phyloP scores from a whole-genome alignment of 1,139 yeast species.

The Geotrichum candidum region DNA sequence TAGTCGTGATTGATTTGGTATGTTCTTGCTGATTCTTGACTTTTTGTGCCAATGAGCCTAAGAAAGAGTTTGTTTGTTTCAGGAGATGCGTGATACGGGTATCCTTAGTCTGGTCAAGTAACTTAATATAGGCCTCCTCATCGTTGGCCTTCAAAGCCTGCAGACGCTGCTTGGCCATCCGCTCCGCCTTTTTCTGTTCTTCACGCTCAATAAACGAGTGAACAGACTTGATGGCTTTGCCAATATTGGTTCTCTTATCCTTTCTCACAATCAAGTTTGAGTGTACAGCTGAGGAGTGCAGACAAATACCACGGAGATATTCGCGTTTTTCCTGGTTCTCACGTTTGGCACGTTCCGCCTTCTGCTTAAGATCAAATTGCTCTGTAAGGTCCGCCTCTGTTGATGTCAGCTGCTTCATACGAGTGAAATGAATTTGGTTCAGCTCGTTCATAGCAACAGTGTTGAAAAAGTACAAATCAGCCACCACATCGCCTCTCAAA shows the following conservation, averaged over 20 bases:
- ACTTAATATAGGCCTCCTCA: constrained; percentile 93
- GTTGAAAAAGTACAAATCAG: constrained; percentile 50
- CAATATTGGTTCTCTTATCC: constrained; percentile 23
- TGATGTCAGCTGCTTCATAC: constrained; percentile 59
- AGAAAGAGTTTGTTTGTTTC: constrained; percentile 81
- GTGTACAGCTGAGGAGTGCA: constrained; percentile 3
- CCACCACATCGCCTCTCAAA: constrained; percentile 63
- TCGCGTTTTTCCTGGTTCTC: constrained; percentile 13
- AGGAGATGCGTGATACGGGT: constrained; percentile 94
- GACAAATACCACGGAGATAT: not conserved
- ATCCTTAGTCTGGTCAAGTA: constrained; percentile 94
- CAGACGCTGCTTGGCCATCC: constrained; percentile 93
- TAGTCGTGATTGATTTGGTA: constrained; percentile 25
- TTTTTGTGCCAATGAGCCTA: constrained; percentile 86
- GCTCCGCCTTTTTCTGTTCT: constrained; percentile 78
- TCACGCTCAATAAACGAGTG: constrained; percentile 79
- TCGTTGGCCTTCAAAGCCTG: constrained; percentile 97
- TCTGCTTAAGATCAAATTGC: constrained; percentile 53
- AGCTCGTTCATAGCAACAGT: constrained; percentile 36
- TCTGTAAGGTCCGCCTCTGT: constrained; percentile 58
- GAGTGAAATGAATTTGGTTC: constrained; percentile 36
- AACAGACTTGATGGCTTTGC: constrained; percentile 46
- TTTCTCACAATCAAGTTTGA: not conserved
- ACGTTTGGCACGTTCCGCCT: constrained; percentile 36
- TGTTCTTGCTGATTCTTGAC: constrained; percentile 74